Base-by-base conservation (phyloP, 164 flowering plant species). In the Malania oleifera region DNA sequence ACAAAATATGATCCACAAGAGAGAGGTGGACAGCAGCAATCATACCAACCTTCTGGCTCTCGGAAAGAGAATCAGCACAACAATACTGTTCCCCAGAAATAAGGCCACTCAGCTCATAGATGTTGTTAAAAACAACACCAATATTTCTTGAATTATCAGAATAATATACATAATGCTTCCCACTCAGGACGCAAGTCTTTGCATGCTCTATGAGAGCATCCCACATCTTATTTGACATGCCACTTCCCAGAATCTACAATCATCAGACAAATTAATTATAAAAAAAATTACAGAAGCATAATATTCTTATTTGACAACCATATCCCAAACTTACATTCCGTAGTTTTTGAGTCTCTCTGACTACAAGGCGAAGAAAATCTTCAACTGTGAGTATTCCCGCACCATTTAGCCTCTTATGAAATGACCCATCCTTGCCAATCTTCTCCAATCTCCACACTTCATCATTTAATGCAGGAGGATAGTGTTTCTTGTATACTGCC, bases 381-480 rank as follows among this genome's bases (percentile, higher is more conserved):
- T 52, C 55, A 52, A 52, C 55, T 27, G 23, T 31, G 8, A 27
- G 13, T 27, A 52, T 52, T 37, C 55, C 55, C 1, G 22, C 18
- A 31, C n/a, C 8, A 31, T 52, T 52, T 15, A 52, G 55, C 37
- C 22, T 52, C 38, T 28, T 52, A 52, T 52, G 95, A 49, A 87
- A 84, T 58, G 91, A 73, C 26, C 91, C 95, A 64, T 85, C 95
- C 70, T 87, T 87, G 28, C 91, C 91, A 66, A 87, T 83, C 77
- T 85, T 87, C 67, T 85, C 95, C 61, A 87, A 69, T 67, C 91
- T 82, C 95, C 95, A 87, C 23, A 87, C 95, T 15, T 87, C 95
- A 73, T 87, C 91, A 59, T 23, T 56, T 45, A 87, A 64, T 29
- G 82, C 77, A 51, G 91, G 95, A 31, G 95, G 95, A 59, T 87